These are phyloP conservation scores for Begonia fuchsioides DNA, from an alignment of 306 rosid genomes.

Conservation along the genomic window DNA sequence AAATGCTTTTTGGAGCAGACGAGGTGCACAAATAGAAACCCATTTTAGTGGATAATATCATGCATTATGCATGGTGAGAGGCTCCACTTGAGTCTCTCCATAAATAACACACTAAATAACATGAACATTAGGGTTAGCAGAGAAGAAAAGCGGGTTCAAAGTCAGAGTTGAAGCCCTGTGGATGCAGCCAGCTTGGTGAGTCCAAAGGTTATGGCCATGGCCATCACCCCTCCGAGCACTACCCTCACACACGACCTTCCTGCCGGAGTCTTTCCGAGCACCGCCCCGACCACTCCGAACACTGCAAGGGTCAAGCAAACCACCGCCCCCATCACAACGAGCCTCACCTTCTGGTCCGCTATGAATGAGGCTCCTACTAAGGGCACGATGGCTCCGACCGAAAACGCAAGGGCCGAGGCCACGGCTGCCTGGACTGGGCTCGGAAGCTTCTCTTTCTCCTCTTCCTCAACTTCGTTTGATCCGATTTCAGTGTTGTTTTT, in stretches of 20 bases:
- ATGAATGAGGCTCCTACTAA: slow-evolving; percentile 6
- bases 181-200: slow-evolving; percentile 7
- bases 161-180: not conserved
- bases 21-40: too few species aligned
- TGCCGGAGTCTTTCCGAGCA: slow-evolving; percentile 4
- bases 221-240: slow-evolving; percentile 10
- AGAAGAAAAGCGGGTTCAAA: too few species aligned
- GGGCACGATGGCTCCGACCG: slow-evolving; percentile 9
- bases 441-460: slow-evolving; percentile 4
- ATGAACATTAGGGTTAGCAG: too few species aligned
- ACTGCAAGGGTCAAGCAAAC: slow-evolving; percentile 3
- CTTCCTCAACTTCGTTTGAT: not conserved
- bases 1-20: too few species aligned
- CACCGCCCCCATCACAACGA: slow-evolving; percentile 1
- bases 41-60: too few species aligned
- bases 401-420: slow-evolving; percentile 4
- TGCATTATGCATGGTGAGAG: too few species aligned
- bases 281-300: slow-evolving; percentile 7
- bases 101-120: too few species aligned
- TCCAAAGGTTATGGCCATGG: slow-evolving; percentile 12
- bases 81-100: too few species aligned
- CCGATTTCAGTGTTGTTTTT: not conserved
- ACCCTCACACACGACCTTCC: slow-evolving; percentile 5
- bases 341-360: slow-evolving; percentile 6
- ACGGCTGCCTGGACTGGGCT: slow-evolving; percentile 7